Conservation (phyloP, 2,329 filamentous ascomycete species). For the Nannizziopsis barbatae region DNA sequence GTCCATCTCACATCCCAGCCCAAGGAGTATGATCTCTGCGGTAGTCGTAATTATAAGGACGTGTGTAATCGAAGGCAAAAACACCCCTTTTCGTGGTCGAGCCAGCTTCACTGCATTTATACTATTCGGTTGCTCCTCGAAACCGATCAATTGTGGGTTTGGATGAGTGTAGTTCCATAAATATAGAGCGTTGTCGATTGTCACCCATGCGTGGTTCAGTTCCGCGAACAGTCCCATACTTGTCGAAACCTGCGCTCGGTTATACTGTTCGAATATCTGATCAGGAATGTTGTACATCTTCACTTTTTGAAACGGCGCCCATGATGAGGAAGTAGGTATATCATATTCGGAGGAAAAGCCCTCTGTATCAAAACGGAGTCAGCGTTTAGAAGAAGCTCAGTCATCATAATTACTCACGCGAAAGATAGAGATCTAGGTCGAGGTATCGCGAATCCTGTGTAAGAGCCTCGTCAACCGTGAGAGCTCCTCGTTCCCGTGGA, state of each 20-base stretch:
- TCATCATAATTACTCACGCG: conserved; percentile 51
- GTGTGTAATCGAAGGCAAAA: conserved; percentile 73
- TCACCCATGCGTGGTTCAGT: conserved; percentile 88
- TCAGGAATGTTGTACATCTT: conserved; percentile 85
- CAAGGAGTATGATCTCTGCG: conserved; percentile 74
- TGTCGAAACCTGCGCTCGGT: conserved; percentile 75
- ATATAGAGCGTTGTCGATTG: conserved; percentile 91
- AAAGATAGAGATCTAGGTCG: conserved; percentile 78
- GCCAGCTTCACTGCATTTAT: conserved; percentile 88
- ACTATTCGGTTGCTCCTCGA: conserved; percentile 74
- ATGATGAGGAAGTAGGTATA: conserved; percentile 54
- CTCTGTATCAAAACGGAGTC: conserved; percentile 41
- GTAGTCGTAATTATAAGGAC: conserved; percentile 82
- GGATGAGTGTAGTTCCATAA: conserved; percentile 94
- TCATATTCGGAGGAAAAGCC: conserved; percentile 90
- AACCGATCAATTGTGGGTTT: conserved; percentile 84
- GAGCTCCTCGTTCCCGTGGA: conserved; percentile 68
- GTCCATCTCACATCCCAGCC: conserved; percentile 55
- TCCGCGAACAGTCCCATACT: conserved; percentile 91
- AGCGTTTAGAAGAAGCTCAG: background rate
- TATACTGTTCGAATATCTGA: conserved; percentile 83
- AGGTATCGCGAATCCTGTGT: conserved; percentile 69
- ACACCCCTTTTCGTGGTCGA: conserved; percentile 73
- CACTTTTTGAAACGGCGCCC: conserved; percentile 81
- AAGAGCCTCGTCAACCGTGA: conserved; percentile 70